Evolutionary conservation across 2,329 filamentous ascomycete genomes (phyloP).

Genomic region (Lecanicillium sp.): DNA sequence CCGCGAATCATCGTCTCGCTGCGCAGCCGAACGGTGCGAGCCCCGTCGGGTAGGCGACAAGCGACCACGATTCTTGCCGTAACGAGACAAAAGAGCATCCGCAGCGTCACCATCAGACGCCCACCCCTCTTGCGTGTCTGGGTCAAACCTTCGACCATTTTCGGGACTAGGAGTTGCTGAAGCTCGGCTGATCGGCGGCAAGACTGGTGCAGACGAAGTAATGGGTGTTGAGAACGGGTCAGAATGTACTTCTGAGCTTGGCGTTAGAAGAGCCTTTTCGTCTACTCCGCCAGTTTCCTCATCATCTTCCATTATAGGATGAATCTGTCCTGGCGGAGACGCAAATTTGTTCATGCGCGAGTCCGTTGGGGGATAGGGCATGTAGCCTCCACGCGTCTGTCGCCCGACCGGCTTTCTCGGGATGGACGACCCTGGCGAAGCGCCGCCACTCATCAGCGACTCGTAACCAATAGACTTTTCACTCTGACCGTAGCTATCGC

Average conservation of each 20-base stretch:
- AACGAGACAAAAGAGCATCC: constrained; percentile 40
- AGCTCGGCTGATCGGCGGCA: constrained; percentile 15
- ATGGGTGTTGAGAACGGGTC: constrained; percentile 45
- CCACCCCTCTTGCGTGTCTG: constrained; percentile 50
- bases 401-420: constrained; percentile 25
- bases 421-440: constrained; percentile 15
- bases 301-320: constrained; percentile 51
- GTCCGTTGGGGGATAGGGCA: constrained; percentile 17
- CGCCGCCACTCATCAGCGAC: constrained; percentile 30
- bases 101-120: constrained; percentile 47
- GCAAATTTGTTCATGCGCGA: constrained; percentile 19
- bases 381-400: constrained; percentile 21
- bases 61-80: constrained; percentile 26
- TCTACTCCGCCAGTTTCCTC: constrained; percentile 36
- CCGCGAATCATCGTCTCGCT: constrained; percentile 38
- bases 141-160: constrained; percentile 28
- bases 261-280: constrained; percentile 21
- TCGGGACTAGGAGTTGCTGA: constrained; percentile 34
- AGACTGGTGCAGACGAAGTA: constrained; percentile 12
- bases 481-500: not conserved
- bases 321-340: constrained; percentile 34
- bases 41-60: constrained; percentile 29
- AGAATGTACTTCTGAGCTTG: constrained; percentile 27
- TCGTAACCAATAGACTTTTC: constrained; percentile 41
- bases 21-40: constrained; percentile 26